Evolutionary conservation across 345 rosid species (phyloP).

Genomic region (Gossypium australe): DNA sequence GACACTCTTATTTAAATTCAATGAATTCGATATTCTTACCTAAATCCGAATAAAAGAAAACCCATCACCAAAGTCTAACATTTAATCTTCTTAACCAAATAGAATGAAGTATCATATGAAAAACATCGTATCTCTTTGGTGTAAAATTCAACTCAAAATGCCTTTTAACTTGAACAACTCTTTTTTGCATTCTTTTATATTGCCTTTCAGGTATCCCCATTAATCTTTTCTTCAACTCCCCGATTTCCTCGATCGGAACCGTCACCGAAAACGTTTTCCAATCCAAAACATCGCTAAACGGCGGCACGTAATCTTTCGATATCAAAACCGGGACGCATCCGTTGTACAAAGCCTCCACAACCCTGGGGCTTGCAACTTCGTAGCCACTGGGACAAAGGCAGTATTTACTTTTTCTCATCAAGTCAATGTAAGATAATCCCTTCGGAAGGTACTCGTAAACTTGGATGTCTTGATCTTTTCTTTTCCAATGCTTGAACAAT

Average conservation of each 20-base stretch:
- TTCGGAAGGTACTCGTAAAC: neutral
- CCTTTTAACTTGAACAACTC: neutral
- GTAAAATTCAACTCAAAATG: neutral
- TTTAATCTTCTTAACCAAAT: neutral
- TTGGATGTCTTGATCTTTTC: neutral
- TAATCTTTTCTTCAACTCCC: neutral
- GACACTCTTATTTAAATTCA: no score
- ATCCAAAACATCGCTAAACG: neutral
- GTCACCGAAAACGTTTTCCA: neutral
- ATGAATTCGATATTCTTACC: no score
- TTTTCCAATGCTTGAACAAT: neutral
- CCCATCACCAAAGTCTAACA: neutral
- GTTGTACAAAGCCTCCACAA: constrained; percentile 73
- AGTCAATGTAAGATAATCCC: neutral
- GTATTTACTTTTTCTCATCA: neutral
- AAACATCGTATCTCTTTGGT: neutral
- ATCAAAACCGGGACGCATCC: constrained; percentile 64
- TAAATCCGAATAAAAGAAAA: no score
- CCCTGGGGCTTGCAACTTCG: constrained; percentile 86
- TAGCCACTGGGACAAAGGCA: constrained; percentile 28
- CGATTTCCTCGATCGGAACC: neutral
- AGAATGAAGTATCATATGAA: neutral
- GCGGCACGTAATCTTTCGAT: neutral
- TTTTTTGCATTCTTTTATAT: neutral
- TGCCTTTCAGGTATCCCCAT: neutral